phyloP scores from a whole-genome alignment of 495 filamentous ascomycete species.

The Staphylotrichum longicolle region DNA sequence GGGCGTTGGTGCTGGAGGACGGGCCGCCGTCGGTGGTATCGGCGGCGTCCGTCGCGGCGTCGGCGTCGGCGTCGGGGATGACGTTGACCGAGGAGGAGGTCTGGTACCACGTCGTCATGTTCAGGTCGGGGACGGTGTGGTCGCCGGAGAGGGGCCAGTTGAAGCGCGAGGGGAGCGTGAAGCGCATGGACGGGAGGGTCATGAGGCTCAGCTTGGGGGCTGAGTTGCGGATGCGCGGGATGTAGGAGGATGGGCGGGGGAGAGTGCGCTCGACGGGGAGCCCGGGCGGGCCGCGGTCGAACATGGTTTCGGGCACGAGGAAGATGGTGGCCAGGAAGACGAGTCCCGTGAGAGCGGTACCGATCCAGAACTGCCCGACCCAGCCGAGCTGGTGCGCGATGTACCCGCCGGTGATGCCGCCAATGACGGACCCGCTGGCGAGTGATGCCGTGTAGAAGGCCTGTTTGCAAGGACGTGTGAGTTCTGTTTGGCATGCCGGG shows the following conservation, averaged over 20 bases:
- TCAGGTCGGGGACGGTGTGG: too few relatives aligned
- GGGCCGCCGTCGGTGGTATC: too few relatives aligned
- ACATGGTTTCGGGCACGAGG: conserved; percentile 57
- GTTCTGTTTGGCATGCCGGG: neutral
- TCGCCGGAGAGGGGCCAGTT: conserved; percentile 3
- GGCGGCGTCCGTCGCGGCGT: neutral
- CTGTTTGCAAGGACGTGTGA: conserved; percentile 16
- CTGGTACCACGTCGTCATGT: conserved; percentile 7
- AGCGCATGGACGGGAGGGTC: conserved; percentile 28
- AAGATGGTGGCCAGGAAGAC: conserved; percentile 38
- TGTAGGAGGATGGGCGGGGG: conserved; percentile 23
- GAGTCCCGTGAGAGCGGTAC: conserved; percentile 39
- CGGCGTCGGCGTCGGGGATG: neutral
- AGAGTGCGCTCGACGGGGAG: conserved; percentile 24
- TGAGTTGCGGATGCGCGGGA: conserved; percentile 1
- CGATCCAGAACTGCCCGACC: conserved; percentile 45
- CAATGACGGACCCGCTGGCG: conserved; percentile 50
- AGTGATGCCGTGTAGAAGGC: conserved; percentile 54
- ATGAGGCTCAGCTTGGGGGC: conserved; percentile 28
- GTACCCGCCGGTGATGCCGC: conserved; percentile 51
- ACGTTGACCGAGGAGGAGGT: neutral
- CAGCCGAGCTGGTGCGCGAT: conserved; percentile 45
- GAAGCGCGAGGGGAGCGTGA: conserved; percentile 31
- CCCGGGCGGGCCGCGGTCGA: conserved; percentile 32
- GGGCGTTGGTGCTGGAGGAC: too few relatives aligned